Conservation (phyloP, 2,329 filamentous ascomycete species). For the Calonectria honghensis region DNA sequence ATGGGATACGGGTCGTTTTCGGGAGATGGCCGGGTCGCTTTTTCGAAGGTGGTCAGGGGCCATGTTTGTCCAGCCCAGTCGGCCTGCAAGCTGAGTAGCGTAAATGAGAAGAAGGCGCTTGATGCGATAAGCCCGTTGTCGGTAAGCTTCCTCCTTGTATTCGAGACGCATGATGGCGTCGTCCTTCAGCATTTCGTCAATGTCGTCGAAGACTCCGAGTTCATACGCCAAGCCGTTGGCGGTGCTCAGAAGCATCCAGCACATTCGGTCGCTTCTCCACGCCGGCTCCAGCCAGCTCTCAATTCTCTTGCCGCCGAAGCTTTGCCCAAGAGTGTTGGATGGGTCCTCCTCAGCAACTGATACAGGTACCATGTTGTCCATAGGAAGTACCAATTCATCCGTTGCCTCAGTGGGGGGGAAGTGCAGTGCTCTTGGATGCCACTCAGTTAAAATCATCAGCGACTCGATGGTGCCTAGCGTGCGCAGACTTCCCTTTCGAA, state of each 20-base stretch:
- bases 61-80: conserved; percentile 95
- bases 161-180: conserved; percentile 77
- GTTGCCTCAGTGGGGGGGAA: conserved; percentile 89
- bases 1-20: conserved; percentile 69
- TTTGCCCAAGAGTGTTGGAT: conserved; percentile 63
- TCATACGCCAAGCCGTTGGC: conserved; percentile 94
- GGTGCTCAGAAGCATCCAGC: conserved; percentile 96
- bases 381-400: conserved; percentile 80
- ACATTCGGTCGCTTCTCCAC: conserved; percentile 96
- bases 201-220: conserved; percentile 94
- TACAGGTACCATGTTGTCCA: conserved; percentile 66
- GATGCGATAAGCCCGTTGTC: conserved; percentile 86
- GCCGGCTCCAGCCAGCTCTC: conserved; percentile 98
- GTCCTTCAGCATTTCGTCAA: conserved; percentile 80
- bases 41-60: conserved; percentile 81
- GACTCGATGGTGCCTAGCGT: conserved; percentile 97
- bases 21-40: conserved; percentile 73
- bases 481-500: conserved; percentile 86
- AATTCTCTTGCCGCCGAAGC: conserved; percentile 88
- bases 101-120: conserved; percentile 93
- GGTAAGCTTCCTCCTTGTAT: conserved; percentile 85
- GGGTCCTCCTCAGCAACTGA: conserved; percentile 62
- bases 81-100: conserved; percentile 92
- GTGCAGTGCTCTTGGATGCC: conserved; percentile 95
- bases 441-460: conserved; percentile 94